Evolutionary conservation across 2,329 filamentous ascomycete genomes (phyloP).

Genomic region (Elsinoe perseae): DNA sequence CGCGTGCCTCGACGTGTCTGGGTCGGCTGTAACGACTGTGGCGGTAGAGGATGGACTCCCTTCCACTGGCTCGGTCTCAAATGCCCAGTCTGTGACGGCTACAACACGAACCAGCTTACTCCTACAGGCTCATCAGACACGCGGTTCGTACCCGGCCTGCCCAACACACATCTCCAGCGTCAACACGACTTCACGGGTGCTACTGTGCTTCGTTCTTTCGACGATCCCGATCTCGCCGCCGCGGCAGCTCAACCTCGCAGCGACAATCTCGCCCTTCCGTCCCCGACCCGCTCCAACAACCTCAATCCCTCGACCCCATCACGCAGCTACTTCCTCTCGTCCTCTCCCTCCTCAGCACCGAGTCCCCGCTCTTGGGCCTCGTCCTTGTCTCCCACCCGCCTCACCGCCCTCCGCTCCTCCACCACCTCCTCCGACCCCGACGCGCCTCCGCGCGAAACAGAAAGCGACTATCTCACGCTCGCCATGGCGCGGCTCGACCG

Average conservation of each 20-base stretch:
- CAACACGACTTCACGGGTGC: conserved; percentile 32
- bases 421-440: conserved; percentile 16
- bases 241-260: not conserved
- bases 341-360: conserved; percentile 6
- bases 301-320: not conserved
- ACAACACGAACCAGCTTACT: conserved; percentile 45
- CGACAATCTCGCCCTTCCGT: not conserved
- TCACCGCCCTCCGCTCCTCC: conserved; percentile 20
- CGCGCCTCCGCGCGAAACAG: conserved; percentile 14
- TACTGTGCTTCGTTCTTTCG: conserved; percentile 24
- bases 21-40: conserved; percentile 92
- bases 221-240: conserved; percentile 5
- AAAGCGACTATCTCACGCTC: conserved; percentile 15
- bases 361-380: conserved; percentile 17
- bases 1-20: conserved; percentile 49
- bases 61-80: conserved; percentile 96
- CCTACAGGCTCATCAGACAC: conserved; percentile 34
- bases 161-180: conserved; percentile 19
- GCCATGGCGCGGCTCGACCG: conserved; percentile 11
- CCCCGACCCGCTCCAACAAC: conserved; percentile 2
- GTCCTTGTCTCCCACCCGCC: conserved; percentile 14
- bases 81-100: conserved; percentile 56
- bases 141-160: conserved; percentile 23
- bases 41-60: conserved; percentile 71
- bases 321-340: conserved; percentile 17